Evolutionary conservation across 2,329 filamentous ascomycete species (phyloP), one percentile per base, ranked within the genome.

Genomic region (Aureobasidium pullulans): DNA sequence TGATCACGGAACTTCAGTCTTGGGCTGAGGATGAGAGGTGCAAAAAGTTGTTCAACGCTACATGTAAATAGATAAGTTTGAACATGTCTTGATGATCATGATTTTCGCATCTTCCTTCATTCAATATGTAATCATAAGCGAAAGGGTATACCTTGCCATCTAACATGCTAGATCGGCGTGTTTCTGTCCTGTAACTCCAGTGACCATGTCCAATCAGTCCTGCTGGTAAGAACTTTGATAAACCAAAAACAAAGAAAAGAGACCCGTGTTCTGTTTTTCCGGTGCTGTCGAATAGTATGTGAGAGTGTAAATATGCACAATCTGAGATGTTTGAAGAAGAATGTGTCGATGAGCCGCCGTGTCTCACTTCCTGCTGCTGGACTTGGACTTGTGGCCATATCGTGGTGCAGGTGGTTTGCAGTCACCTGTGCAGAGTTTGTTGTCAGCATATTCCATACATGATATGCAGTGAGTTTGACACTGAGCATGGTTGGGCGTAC

Each of bases 401-500:
- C 43, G 49, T 15, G 58, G 58, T 29, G 49, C 40, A 15, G 49
- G 42, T 13, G 58, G 58, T 56, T 58, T 59, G 39, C 60, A 62
- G 32, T 62, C 60, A 46, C 60, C 60, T 62, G 36, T n/a, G 7
- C n/a, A 8, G 34, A 8, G n/a, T 15, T 11, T 6, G 16, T 2
- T 7, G 43, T 48, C 29, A 58, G 28, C 28, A 11, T 36, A 28
- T 42, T 3, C 5, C 8, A 15, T 11, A 3, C 23, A 31, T 29
- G 34, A 10, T 3, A 13, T 29, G n/a, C 4, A 23, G 39, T 6
- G 5, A 19, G 23, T 23, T 34, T 9, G 3, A 23, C 23, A 23
- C 23, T 6, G 32, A 19, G 32, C 9, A 11, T 32, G 16, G 11
- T 9, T 5, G 13, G 11, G 6, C 71, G 60, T 64, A 79, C 77